These are phyloP conservation scores for Chenopodium formosanum DNA, from an alignment of 148 eudicot species.

Conservation along the genomic window DNA sequence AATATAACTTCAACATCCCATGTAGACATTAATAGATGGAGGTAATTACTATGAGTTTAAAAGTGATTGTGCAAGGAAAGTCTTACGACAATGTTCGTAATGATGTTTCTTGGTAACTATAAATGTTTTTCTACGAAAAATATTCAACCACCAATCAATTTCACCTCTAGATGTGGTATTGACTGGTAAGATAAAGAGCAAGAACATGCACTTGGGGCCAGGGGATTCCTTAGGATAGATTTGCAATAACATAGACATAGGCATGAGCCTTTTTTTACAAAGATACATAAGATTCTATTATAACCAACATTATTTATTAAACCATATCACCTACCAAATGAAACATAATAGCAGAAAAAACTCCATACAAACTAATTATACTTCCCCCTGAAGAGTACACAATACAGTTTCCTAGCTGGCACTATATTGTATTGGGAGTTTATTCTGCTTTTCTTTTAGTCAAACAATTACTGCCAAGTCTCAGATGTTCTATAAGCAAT, in stretches of 20 bases:
- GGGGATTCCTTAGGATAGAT: not conserved
- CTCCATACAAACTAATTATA: not conserved
- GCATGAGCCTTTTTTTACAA: too few relatives aligned
- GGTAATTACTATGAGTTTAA: not conserved
- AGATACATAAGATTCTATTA: too few relatives aligned
- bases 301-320: too few relatives aligned
- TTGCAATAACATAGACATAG: too few relatives aligned
- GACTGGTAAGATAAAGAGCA: too few relatives aligned
- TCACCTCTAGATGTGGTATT: too few relatives aligned
- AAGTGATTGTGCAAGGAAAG: not conserved
- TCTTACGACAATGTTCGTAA: not conserved
- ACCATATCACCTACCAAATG: too few relatives aligned
- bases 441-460: constrained; percentile 1
- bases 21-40: not conserved
- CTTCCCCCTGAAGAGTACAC: too few relatives aligned
- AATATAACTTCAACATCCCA: too few relatives aligned
- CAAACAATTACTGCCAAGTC: not conserved
- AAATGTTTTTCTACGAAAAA: not conserved
- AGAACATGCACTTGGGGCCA: not conserved
- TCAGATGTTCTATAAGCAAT: not conserved
- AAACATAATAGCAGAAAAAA: not conserved
- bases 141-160: too few relatives aligned
- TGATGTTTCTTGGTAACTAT: not conserved
- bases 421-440: not conserved
- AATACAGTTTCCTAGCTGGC: not conserved